These are phyloP conservation scores for Teratosphaeria viscida DNA, from an alignment of 2,329 filamentous ascomycete species.

Conservation along the genomic window DNA sequence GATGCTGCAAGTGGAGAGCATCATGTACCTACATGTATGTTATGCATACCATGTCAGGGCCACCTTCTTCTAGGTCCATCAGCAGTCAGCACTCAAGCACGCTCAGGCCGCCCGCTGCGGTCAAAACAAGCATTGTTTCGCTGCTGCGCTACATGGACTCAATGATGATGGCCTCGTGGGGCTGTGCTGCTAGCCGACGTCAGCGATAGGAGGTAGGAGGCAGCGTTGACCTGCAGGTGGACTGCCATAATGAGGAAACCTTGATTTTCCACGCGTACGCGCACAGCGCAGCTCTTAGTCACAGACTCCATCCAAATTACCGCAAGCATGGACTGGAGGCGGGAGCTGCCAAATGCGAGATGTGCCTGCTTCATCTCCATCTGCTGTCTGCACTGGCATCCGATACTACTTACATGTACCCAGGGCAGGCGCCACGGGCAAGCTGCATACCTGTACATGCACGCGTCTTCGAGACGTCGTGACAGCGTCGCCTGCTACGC, in stretches of 20 bases:
- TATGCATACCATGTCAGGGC: no score
- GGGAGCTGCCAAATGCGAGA: not conserved
- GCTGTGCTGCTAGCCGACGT: not conserved
- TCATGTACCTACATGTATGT: no score
- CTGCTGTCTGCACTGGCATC: not conserved
- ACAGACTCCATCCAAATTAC: not conserved
- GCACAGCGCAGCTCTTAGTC: not conserved
- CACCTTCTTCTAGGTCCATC: no score
- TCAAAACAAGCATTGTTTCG: not conserved
- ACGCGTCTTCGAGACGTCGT: not conserved
- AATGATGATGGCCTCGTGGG: not conserved
- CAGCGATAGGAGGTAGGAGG: not conserved
- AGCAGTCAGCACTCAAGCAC: not conserved
- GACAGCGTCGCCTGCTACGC: not conserved
- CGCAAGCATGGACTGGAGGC: not conserved
- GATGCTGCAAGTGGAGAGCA: no score
- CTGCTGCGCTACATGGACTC: not conserved
- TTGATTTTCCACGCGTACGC: not conserved
- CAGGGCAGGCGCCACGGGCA: not conserved
- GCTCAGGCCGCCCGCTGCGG: not conserved
- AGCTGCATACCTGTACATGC: not conserved
- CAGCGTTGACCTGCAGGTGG: no score
- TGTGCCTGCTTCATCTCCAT: not conserved
- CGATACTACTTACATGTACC: no score
- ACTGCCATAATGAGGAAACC: not conserved